Evolutionary conservation across 164 flowering plant genomes (phyloP).

Genomic region (Litsea cubeba): DNA sequence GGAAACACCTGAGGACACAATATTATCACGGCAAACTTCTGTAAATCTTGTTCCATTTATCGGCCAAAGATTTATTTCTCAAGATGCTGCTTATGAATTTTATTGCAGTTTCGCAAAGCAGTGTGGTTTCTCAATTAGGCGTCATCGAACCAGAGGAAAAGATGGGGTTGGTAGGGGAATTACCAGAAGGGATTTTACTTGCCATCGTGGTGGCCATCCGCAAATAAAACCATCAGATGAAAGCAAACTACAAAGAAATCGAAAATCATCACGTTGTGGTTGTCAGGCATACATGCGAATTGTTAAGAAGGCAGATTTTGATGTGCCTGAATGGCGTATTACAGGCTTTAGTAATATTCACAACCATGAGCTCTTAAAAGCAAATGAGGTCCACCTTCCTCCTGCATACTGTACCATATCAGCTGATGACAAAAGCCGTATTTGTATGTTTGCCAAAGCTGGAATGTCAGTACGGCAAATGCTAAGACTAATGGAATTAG

Average conservation of each 20-base stretch:
- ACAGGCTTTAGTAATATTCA: slow-evolving; percentile 73
- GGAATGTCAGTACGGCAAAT: slow-evolving; percentile 84
- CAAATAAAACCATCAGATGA: slow-evolving; percentile 68
- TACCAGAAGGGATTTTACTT: slow-evolving; percentile 80
- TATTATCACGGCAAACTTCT: slow-evolving; percentile 71
- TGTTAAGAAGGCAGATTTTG: slow-evolving; percentile 66
- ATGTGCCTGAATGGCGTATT: slow-evolving; percentile 83
- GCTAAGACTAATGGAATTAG: slow-evolving; percentile 75
- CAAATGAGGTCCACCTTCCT: slow-evolving; percentile 52
- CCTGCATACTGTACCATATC: slow-evolving; percentile 62
- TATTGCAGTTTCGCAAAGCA: slow-evolving; percentile 85
- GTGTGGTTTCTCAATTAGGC: slow-evolving; percentile 81
- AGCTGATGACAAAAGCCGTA: slow-evolving; percentile 70
- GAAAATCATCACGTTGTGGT: slow-evolving; percentile 83
- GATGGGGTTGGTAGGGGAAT: slow-evolving; percentile 81
- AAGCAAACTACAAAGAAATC: slow-evolving; percentile 67
- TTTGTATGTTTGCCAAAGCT: slow-evolving; percentile 80
- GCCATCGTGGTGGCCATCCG: slow-evolving; percentile 83
- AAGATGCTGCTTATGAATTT: slow-evolving; percentile 87
- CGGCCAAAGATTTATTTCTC: slow-evolving; percentile 84
- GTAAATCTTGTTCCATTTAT: slow-evolving; percentile 71
- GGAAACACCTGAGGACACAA: slow-evolving; percentile 66
- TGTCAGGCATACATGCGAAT: slow-evolving; percentile 85
- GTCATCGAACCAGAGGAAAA: slow-evolving; percentile 81
- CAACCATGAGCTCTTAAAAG: slow-evolving; percentile 69